Conservation (phyloP, 2,329 filamentous ascomycete species). For the Xylaria polymorpha region DNA sequence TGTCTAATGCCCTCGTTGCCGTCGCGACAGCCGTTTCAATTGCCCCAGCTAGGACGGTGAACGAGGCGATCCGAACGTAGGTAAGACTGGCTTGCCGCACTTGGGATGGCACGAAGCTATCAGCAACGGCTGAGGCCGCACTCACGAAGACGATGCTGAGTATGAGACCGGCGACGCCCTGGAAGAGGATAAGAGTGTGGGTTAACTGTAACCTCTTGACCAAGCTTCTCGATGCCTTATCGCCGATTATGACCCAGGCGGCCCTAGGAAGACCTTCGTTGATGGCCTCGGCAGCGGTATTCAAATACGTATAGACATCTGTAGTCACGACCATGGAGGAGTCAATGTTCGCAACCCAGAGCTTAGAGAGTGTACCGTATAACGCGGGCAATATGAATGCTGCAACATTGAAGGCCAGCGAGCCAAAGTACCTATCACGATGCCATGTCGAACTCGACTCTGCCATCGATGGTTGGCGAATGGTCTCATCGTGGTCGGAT, state of each 20-base stretch:
- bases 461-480: neutral
- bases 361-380: conserved; percentile 74
- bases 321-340: conserved; percentile 70
- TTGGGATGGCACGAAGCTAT: conserved; percentile 71
- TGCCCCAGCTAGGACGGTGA: conserved; percentile 70
- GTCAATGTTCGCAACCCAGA: conserved; percentile 78
- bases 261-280: conserved; percentile 79
- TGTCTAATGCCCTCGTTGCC: conserved; percentile 73
- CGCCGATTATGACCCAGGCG: conserved; percentile 75
- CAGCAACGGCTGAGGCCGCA: conserved; percentile 65
- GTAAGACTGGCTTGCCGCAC: conserved; percentile 67
- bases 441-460: conserved; percentile 11
- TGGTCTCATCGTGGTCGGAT: neutral
- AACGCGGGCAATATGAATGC: conserved; percentile 74
- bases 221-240: conserved; percentile 65
- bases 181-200: conserved; percentile 72
- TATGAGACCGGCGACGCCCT: conserved; percentile 66
- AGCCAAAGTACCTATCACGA: conserved; percentile 61
- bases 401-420: conserved; percentile 70
- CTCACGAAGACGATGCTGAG: conserved; percentile 69
- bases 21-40: conserved; percentile 71
- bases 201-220: conserved; percentile 67
- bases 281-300: conserved; percentile 72
- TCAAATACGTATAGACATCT: conserved; percentile 76
- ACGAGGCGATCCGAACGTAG: conserved; percentile 73